phyloP scores from a whole-genome alignment of 192 early-diverging fungal species.

The Gaertneriomyces sp. region DNA sequence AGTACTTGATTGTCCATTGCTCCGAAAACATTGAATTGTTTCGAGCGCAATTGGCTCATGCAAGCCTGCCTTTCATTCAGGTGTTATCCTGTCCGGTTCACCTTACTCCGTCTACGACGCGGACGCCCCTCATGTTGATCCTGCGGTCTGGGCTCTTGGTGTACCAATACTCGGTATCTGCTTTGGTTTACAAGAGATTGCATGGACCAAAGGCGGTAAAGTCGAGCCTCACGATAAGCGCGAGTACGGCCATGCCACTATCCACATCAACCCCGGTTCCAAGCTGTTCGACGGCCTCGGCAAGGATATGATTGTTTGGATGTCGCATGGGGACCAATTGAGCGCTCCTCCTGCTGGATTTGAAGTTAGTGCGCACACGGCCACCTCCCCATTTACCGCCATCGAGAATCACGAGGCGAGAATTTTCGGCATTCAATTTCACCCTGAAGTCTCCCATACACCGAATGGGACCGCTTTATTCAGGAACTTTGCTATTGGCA shows the following conservation, averaged over 20 bases:
- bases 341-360: slow-evolving; percentile 76
- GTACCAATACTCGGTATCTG: slow-evolving; percentile 97
- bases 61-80: slow-evolving; percentile 30
- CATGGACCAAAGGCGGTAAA: slow-evolving; percentile 83
- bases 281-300: slow-evolving; percentile 71
- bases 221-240: slow-evolving; percentile 83
- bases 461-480: slow-evolving; percentile 75
- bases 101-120: slow-evolving; percentile 96
- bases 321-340: slow-evolving; percentile 97
- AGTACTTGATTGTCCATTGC: no score
- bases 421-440: slow-evolving; percentile 97
- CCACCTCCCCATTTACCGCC: slow-evolving; percentile 85
- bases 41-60: no score
- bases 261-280: slow-evolving; percentile 63
- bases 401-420: slow-evolving; percentile 74
- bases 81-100: slow-evolving; percentile 91
- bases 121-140: slow-evolving; percentile 92
- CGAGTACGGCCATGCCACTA: slow-evolving; percentile 90
- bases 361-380: slow-evolving; percentile 77
- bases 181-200: slow-evolving; percentile 98
- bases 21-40: no score
- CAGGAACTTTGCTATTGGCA: slow-evolving; percentile 89
- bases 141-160: slow-evolving; percentile 80
- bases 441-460: slow-evolving; percentile 99
- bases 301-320: slow-evolving; percentile 78